These are phyloP conservation scores for Oryza officinalis DNA, from an alignment of 176 grass and related monocot genomes.

Conservation along the genomic window DNA sequence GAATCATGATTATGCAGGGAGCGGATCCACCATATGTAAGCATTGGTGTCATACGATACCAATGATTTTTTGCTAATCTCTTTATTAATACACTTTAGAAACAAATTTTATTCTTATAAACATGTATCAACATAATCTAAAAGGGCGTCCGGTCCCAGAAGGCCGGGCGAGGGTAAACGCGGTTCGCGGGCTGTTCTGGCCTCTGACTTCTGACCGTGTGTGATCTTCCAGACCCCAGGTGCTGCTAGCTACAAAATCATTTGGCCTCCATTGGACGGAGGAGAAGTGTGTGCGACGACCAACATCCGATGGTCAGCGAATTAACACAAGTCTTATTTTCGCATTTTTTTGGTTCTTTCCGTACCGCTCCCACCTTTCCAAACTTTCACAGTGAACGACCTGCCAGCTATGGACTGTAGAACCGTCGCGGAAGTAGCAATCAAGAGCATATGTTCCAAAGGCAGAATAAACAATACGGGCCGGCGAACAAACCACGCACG, in stretches of 20 bases:
- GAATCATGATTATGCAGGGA: too few species aligned
- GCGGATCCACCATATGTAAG: too few species aligned
- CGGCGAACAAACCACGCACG: neutral
- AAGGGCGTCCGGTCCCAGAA: too few species aligned
- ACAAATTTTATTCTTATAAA: too few species aligned
- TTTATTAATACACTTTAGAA: too few species aligned
- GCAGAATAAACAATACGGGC: neutral
- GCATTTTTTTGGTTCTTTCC: neutral
- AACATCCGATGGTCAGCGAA: neutral
- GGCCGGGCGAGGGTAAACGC: neutral
- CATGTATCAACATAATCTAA: too few species aligned
- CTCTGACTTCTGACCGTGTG: neutral
- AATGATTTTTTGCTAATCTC: too few species aligned
- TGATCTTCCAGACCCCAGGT: neutral
- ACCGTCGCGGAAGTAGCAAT: conserved; percentile 31
- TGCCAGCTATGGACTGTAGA: conserved; percentile 14
- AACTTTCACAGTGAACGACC: neutral
- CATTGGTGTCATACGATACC: too few species aligned
- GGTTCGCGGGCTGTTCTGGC: neutral
- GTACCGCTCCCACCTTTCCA: neutral
- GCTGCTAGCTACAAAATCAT: neutral
- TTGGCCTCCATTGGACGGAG: neutral
- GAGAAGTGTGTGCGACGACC: neutral
- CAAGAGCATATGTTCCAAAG: neutral
- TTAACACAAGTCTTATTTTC: neutral